Evolutionary conservation across 495 filamentous ascomycete genomes (phyloP).

Genomic region (Lentithecium fluviatile): DNA sequence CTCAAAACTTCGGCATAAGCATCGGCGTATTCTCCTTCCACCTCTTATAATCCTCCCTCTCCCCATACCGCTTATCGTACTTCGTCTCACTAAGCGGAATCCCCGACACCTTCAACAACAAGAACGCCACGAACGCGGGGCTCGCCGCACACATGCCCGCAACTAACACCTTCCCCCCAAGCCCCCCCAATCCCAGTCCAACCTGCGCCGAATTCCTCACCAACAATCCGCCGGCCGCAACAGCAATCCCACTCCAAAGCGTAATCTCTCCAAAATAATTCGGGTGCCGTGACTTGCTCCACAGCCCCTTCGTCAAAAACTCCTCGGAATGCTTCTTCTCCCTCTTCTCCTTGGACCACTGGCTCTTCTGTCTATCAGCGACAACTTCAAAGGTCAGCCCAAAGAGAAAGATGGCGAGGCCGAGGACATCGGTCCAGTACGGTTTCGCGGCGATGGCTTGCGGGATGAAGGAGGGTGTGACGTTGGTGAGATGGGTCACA

Average conservation of each 20-base stretch:
- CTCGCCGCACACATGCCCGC: slow-evolving; percentile 54
- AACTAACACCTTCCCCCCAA: slow-evolving; percentile 44
- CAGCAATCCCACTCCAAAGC: slow-evolving; percentile 63
- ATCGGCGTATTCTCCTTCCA: slow-evolving; percentile 68
- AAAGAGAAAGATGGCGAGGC: slow-evolving; percentile 53
- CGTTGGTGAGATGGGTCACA: slow-evolving; percentile 15
- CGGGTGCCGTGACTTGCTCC: slow-evolving; percentile 60
- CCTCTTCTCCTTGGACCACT: slow-evolving; percentile 56
- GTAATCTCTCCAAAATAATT: slow-evolving; percentile 69
- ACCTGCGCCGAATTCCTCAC: slow-evolving; percentile 44
- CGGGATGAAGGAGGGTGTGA: slow-evolving; percentile 2
- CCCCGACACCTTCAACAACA: slow-evolving; percentile 60
- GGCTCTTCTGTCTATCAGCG: slow-evolving; percentile 60
- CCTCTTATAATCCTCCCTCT: slow-evolving; percentile 61
- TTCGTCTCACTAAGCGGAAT: slow-evolving; percentile 63
- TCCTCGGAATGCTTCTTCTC: slow-evolving; percentile 61
- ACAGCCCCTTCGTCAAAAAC: slow-evolving; percentile 60
- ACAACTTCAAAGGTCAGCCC: slow-evolving; percentile 59
- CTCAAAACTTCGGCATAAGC: slow-evolving; percentile 61
- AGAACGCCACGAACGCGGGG: slow-evolving; percentile 61
- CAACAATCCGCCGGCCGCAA: slow-evolving; percentile 52
- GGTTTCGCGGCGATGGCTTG: slow-evolving; percentile 40
- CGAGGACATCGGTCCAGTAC: slow-evolving; percentile 53
- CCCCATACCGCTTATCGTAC: slow-evolving; percentile 63
- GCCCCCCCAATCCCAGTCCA: slow-evolving; percentile 51